These are phyloP conservation scores for Echites panduratus DNA, from an alignment of 257 asterid species.

Conservation along the genomic window DNA sequence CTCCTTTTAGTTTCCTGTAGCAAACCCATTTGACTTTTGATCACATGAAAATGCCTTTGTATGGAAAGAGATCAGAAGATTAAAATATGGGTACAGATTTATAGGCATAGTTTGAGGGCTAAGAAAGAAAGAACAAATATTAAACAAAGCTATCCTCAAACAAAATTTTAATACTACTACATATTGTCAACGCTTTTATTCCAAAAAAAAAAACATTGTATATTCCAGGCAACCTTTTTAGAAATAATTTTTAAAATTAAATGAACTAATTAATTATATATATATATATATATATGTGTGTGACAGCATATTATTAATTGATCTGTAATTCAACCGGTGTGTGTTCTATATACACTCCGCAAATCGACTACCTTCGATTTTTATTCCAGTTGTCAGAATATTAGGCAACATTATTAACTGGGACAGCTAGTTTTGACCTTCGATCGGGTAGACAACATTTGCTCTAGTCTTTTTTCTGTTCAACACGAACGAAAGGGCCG, in stretches of 20 bases:
- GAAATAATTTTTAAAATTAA: not conserved
- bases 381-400: conserved; percentile 1
- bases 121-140: not conserved
- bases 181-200: not conserved
- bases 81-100: not conserved
- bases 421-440: conserved; percentile 4
- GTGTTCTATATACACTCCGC: not conserved
- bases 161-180: not conserved
- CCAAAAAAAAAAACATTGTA: no score
- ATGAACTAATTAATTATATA: not conserved
- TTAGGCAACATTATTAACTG: not conserved
- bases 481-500: no score
- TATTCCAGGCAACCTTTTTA: not conserved
- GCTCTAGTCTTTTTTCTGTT: not conserved
- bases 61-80: not conserved
- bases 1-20: not conserved
- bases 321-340: not conserved
- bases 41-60: not conserved
- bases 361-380: not conserved
- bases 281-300: no score
- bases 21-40: conserved; percentile 4
- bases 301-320: not conserved
- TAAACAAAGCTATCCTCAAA: not conserved
- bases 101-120: conserved; percentile 6
- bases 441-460: not conserved